Evolutionary conservation across 2,329 filamentous ascomycete genomes (phyloP).

Genomic region (Ceratocystis colombiana): DNA sequence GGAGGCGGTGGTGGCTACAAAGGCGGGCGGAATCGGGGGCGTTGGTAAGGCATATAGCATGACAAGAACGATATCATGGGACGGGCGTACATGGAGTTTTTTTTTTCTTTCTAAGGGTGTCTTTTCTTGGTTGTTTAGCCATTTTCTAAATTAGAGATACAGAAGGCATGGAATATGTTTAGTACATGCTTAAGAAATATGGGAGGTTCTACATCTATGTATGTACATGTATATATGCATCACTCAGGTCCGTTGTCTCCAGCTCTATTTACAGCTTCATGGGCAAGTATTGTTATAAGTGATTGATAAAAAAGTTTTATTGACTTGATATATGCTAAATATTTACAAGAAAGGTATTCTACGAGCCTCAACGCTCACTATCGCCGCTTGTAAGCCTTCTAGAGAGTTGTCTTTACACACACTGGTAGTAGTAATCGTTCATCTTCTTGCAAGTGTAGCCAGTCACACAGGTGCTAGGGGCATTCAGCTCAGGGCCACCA

Average conservation of each 20-base stretch:
- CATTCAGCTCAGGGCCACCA: conserved; percentile 38
- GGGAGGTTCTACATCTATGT: too few relatives aligned
- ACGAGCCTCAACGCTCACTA: neutral
- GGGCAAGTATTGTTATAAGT: neutral
- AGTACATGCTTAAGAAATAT: neutral
- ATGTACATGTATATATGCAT: neutral
- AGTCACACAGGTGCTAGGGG: conserved; percentile 38
- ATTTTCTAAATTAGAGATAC: neutral
- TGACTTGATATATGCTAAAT: neutral
- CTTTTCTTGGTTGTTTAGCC: neutral
- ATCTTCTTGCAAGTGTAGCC: conserved; percentile 34
- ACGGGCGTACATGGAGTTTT: conserved; percentile 16
- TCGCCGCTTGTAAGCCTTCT: neutral
- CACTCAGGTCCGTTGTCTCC: neutral
- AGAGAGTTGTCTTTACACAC: conserved; percentile 27
- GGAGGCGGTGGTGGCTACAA: conserved; percentile 42
- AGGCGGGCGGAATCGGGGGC: conserved; percentile 42
- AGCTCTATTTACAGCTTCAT: neutral
- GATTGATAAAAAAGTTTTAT: neutral
- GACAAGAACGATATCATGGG: neutral
- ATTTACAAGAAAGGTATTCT: conserved; percentile 15
- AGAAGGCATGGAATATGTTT: neutral
- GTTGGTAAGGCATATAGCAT: conserved; percentile 34
- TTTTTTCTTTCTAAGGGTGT: neutral
- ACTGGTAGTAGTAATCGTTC: conserved; percentile 36